Evolutionary conservation across 1,284 basidiomycete species (phyloP).

Genomic region (Marasmius oreades): DNA sequence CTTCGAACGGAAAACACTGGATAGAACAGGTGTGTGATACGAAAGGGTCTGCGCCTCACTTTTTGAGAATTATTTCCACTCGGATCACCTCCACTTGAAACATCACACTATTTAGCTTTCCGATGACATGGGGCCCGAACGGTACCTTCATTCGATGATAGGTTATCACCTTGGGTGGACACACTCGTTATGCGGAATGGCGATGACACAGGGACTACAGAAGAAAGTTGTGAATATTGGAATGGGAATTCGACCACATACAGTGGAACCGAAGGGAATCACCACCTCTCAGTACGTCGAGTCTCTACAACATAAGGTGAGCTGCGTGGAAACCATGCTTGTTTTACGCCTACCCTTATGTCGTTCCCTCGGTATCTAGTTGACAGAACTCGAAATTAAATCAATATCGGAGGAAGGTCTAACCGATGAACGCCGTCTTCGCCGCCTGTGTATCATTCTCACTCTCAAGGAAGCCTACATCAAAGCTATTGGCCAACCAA

Average conservation of each 20-base stretch:
- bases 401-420: slow-evolving; percentile 32
- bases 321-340: slow-evolving; percentile 14
- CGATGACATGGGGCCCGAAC: slow-evolving; percentile 58
- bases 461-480: slow-evolving; percentile 77
- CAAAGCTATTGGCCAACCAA: slow-evolving; percentile 74
- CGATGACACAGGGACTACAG: slow-evolving; percentile 74
- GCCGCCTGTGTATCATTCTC: slow-evolving; percentile 69
- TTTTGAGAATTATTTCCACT: not conserved
- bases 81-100: no score
- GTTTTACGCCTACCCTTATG: not conserved
- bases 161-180: slow-evolving; percentile 72
- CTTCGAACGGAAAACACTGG: slow-evolving; percentile 68
- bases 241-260: slow-evolving; percentile 65
- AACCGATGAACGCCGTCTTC: slow-evolving; percentile 60
- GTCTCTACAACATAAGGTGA: slow-evolving; percentile 70
- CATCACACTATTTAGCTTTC: slow-evolving; percentile 27
- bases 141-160: slow-evolving; percentile 66
- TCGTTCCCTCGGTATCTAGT: slow-evolving; percentile 31
- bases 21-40: slow-evolving; percentile 62
- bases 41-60: slow-evolving; percentile 16
- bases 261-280: slow-evolving; percentile 53
- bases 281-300: slow-evolving; percentile 61
- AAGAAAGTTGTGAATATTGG: slow-evolving; percentile 76
- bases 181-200: slow-evolving; percentile 70
- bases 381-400: slow-evolving; percentile 59